Conservation (phyloP, 768 basidiomycete species). For the Cyclocybe aegerita region DNA sequence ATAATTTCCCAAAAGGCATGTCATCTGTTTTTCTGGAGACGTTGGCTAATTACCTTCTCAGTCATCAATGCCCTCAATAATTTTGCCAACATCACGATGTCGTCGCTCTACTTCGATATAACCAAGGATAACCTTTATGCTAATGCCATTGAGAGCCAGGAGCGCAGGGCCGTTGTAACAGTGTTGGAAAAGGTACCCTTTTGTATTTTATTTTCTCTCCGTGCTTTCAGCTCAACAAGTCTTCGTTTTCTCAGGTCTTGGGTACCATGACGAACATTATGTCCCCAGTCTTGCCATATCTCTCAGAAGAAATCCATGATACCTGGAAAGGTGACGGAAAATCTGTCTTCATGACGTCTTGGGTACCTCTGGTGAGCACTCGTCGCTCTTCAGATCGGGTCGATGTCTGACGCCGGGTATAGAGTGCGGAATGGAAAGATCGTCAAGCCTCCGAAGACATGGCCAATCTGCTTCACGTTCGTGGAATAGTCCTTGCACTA, state of each 20-base stretch:
- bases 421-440: constrained; percentile 69
- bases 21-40: neutral
- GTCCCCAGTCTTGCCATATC: constrained; percentile 86
- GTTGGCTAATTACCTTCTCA: constrained; percentile 23
- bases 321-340: constrained; percentile 31
- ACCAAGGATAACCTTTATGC: constrained; percentile 91
- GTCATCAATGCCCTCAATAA: constrained; percentile 71
- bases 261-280: constrained; percentile 66
- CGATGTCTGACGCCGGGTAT: neutral
- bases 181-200: constrained; percentile 64
- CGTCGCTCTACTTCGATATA: constrained; percentile 89
- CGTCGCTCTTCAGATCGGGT: neutral
- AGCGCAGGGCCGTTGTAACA: constrained; percentile 66
- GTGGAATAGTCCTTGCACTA: constrained; percentile 59
- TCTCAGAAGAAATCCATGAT: constrained; percentile 85
- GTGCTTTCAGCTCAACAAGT: neutral
- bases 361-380: constrained; percentile 63
- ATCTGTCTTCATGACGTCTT: constrained; percentile 74
- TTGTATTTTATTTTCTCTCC: neutral
- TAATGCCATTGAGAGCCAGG: constrained; percentile 43
- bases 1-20: constrained; percentile 82
- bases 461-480: constrained; percentile 57
- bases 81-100: constrained; percentile 83
- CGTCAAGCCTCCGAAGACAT: constrained; percentile 58
- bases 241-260: constrained; percentile 50